These are phyloP conservation scores for Kwoniella shivajii DNA, from an alignment of 1,284 basidiomycete species.

Conservation along the genomic window DNA sequence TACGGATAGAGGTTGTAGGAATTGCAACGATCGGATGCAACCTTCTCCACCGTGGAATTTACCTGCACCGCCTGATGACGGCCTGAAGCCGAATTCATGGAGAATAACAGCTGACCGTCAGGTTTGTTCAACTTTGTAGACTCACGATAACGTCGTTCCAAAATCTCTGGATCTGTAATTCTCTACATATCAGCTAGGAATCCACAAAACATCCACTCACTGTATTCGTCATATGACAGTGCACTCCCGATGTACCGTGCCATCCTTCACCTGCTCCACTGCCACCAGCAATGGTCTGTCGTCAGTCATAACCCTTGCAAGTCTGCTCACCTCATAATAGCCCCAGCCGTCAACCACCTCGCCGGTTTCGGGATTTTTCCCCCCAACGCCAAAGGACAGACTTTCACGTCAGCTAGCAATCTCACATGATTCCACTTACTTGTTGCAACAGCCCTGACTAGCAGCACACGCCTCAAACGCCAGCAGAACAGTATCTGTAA, in stretches of 20 bases:
- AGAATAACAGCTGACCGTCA: conserved; percentile 71
- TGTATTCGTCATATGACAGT: conserved; percentile 82
- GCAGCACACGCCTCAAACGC: conserved; percentile 92
- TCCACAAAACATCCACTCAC: conserved; percentile 5
- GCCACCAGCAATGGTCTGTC: conserved; percentile 29
- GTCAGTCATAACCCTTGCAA: neutral
- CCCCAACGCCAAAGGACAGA: conserved; percentile 72
- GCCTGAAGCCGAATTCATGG: conserved; percentile 75
- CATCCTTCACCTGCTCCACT: conserved; percentile 85
- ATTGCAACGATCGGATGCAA: conserved; percentile 82
- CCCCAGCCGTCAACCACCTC: conserved; percentile 77
- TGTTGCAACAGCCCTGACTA: conserved; percentile 77
- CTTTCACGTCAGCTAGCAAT: neutral
- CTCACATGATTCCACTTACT: conserved; percentile 5
- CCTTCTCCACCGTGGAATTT: conserved; percentile 83
- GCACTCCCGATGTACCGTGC: conserved; percentile 77
- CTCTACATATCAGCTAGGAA: conserved; percentile 49
- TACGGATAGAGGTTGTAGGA: conserved; percentile 83
- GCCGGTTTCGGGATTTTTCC: conserved; percentile 75
- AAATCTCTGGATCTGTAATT: conserved; percentile 88
- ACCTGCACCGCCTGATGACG: conserved; percentile 76
- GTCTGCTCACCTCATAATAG: conserved; percentile 56
- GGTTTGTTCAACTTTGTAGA: neutral
- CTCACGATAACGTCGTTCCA: conserved; percentile 68
- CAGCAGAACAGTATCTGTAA: conserved; percentile 91